Base-by-base conservation (phyloP, 345 rosid genomes). In the Camelina sativa region DNA sequence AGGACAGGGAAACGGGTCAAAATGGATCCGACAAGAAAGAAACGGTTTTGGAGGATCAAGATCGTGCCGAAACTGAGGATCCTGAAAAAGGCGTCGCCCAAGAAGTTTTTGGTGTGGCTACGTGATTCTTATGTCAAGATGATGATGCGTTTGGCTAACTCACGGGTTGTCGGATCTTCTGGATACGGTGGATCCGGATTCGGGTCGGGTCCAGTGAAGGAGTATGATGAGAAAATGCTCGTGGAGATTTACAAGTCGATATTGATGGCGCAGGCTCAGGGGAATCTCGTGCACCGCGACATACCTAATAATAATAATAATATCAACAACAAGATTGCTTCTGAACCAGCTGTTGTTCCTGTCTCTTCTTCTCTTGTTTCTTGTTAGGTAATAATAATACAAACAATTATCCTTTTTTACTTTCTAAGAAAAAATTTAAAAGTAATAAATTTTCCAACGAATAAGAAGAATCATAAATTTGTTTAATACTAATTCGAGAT, bases 221-320 rank as follows among this genome's bases (percentile, higher is more conserved):
- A 84, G 79, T 83, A 86, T 16, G 84, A 84, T 37, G 80, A 80
- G 84, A 81, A 69, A 73, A 65, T 80, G 89, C 84, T 91, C 17
- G 81, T 82, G 8, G 84, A 87, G 87, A 87, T 90, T 83, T 90
- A 89, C 78, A 87, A 82, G 74, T 87, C 97, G 3, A 53, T 89
- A 72, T 62, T 88, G 74, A 44, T 76, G 82, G 83, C 83, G 30
- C 86, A 74, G 80, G 79, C 84, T 55, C 89, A 77, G 62, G 80
- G 84, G 37, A 87, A 82, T 63, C 67, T 85, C 71, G 82, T 80
- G 74, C 84, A 83, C 51, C 83, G 77, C 43, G 88, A 76, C 5
- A 74, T 86, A 10, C 59, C 67, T 20, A 66, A 52, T 65, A 65
- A 16, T 62, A 53, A 43, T 43, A 70, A 23, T 23, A 28, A 4